Percentiles rank a stretch among this genome's conserved stretches.
phyloP scores from a whole-genome alignment of 441 rosid species.

The Corymbia citriodora region DNA sequence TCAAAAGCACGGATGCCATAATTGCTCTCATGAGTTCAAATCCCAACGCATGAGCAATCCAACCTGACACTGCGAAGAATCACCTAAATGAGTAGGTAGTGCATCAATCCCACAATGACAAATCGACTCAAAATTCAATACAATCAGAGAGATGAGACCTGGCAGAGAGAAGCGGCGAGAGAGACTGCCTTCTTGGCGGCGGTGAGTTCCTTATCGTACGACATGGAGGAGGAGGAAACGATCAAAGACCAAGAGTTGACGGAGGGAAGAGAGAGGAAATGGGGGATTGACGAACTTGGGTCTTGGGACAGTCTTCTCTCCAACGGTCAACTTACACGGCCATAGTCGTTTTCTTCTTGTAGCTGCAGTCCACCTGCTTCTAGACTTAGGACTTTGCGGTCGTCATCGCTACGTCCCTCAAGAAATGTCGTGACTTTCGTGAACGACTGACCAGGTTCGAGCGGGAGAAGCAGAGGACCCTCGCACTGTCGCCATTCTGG shows the following conservation, averaged over 20 bases:
- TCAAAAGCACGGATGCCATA: background rate
- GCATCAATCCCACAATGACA: background rate
- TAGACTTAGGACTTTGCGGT: background rate
- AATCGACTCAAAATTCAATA: background rate
- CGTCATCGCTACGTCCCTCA: background rate
- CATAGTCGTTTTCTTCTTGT: background rate
- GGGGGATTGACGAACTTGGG: background rate
- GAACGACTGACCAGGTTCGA: background rate
- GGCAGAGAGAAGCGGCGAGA: conserved; percentile 90
- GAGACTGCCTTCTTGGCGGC: conserved; percentile 90
- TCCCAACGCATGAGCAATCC: background rate
- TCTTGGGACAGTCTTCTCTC: fast-evolving
- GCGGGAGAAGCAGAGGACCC: background rate
- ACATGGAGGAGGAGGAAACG: conserved; percentile 23
- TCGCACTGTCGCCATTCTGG: background rate
- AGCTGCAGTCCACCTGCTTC: background rate
- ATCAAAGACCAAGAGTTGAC: background rate
- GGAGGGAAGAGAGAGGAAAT: background rate
- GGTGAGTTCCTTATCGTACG: conserved; percentile 68
- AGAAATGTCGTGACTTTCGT: background rate
- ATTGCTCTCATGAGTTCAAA: background rate
- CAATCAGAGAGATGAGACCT: conserved; percentile 23
- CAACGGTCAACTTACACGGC: background rate
- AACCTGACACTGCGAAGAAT: background rate
- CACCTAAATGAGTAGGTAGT: background rate